These are phyloP conservation scores for Talinum fruticosum DNA, from an alignment of 148 eudicot species.

Conservation along the genomic window DNA sequence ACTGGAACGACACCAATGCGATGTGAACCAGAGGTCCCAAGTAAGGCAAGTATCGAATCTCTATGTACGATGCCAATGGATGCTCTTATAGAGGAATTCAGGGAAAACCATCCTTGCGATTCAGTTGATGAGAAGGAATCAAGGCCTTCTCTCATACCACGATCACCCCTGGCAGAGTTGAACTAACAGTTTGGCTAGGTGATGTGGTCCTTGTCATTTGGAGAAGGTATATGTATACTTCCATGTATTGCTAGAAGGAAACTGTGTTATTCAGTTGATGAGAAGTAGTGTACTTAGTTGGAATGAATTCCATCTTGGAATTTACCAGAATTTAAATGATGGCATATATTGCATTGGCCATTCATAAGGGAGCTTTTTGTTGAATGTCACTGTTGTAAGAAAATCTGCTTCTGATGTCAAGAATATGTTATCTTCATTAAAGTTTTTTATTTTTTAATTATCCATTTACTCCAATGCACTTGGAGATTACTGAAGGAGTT, in stretches of 20 bases:
- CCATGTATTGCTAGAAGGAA: constrained; percentile 22
- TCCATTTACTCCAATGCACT: background rate
- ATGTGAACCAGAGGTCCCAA: constrained; percentile 74
- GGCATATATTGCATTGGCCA: constrained; percentile 8
- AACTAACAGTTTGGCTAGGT: constrained; percentile 38
- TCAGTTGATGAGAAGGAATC: constrained; percentile 61
- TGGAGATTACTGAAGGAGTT: no score
- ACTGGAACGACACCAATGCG: constrained; percentile 77
- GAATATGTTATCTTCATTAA: background rate
- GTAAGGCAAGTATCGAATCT: constrained; percentile 77
- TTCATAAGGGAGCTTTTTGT: background rate
- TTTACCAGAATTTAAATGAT: constrained; percentile 22
- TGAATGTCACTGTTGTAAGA: constrained; percentile 16
- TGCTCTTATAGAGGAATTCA: constrained; percentile 71
- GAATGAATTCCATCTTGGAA: constrained; percentile 61
- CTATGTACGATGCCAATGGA: constrained; percentile 86
- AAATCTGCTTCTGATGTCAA: background rate
- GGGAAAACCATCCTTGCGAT: constrained; percentile 77
- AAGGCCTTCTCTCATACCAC: constrained; percentile 66
- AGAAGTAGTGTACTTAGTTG: constrained; percentile 2
- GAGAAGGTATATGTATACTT: constrained; percentile 26
- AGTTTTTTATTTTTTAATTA: no score
- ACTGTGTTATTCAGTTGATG: background rate
- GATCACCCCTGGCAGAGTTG: constrained; percentile 70
- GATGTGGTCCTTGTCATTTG: constrained; percentile 3